Evolutionary conservation across 2,329 filamentous ascomycete genomes (phyloP).

Genomic region (Chrysoporthe puriensis): DNA sequence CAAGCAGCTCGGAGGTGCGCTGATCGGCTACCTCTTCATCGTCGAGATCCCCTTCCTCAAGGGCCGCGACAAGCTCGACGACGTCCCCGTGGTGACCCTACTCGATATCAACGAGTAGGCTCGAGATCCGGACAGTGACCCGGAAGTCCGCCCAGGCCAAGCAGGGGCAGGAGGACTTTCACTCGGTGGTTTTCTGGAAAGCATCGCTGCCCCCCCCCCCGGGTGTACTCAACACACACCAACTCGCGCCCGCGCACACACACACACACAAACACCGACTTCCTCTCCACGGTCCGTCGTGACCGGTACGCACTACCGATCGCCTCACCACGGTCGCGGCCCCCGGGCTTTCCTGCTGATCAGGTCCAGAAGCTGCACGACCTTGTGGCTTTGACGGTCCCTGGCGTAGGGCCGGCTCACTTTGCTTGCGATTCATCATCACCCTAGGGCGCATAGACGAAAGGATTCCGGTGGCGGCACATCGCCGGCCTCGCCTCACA

Average conservation of each 20-base stretch:
- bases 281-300: neutral
- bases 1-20: constrained; percentile 79
- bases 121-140: neutral
- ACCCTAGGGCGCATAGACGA: neutral
- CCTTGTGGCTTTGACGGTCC: neutral
- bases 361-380: neutral
- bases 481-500: neutral
- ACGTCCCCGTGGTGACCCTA: constrained; percentile 77
- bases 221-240: neutral
- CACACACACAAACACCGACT: neutral
- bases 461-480: too few species aligned
- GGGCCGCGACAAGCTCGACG: constrained; percentile 85
- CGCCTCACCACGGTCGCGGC: neutral
- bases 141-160: neutral
- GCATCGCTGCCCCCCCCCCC: neutral
- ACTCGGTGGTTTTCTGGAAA: neutral
- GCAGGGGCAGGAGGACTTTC: neutral
- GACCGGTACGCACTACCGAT: constrained; percentile 9
- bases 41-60: constrained; percentile 94
- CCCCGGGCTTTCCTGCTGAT: neutral
- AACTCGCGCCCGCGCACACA: neutral
- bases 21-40: constrained; percentile 91
- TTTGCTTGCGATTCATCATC: neutral
- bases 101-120: constrained; percentile 55
- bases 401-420: neutral